These are phyloP conservation scores for Saccharomyces hybrid DNA, from an alignment of 1,139 yeast species.

Conservation along the genomic window DNA sequence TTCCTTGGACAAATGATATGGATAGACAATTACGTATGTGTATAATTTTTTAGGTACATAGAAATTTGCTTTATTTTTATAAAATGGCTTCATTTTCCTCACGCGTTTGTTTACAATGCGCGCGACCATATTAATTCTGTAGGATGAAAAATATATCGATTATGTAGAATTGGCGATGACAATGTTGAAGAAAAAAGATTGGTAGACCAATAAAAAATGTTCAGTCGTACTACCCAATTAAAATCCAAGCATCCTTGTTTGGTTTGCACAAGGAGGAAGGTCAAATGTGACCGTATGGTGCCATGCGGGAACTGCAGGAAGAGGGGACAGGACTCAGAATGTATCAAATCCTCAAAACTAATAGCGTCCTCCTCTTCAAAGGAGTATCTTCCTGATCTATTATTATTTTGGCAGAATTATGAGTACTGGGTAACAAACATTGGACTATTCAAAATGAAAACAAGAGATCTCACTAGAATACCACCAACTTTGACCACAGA, in stretches of 20 bases:
- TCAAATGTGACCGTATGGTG: slow-evolving; percentile 30
- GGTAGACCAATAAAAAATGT: background rate
- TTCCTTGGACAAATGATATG: background rate
- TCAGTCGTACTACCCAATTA: background rate
- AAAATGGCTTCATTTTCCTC: background rate
- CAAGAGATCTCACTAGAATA: background rate
- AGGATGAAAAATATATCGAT: background rate
- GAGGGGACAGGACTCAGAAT: slow-evolving; percentile 25
- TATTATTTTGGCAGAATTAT: slow-evolving; percentile 27
- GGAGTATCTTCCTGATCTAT: slow-evolving; percentile 11
- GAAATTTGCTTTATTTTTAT: too few species aligned
- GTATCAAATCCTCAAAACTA: slow-evolving; percentile 13
- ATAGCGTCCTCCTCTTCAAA: slow-evolving; percentile 1
- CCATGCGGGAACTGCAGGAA: slow-evolving; percentile 31
- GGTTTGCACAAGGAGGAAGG: slow-evolving; percentile 25
- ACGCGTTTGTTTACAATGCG: background rate
- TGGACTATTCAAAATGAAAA: slow-evolving; percentile 20
- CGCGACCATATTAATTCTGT: background rate
- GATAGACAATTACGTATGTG: background rate
- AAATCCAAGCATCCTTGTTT: slow-evolving; percentile 21
- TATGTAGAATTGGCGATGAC: background rate
- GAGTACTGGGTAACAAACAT: slow-evolving; percentile 26
- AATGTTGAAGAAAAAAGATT: background rate
- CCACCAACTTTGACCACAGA: slow-evolving; percentile 4
- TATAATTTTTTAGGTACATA: background rate